Base-by-base conservation (phyloP, 768 basidiomycete species). In the Leccinum sublutescens region DNA sequence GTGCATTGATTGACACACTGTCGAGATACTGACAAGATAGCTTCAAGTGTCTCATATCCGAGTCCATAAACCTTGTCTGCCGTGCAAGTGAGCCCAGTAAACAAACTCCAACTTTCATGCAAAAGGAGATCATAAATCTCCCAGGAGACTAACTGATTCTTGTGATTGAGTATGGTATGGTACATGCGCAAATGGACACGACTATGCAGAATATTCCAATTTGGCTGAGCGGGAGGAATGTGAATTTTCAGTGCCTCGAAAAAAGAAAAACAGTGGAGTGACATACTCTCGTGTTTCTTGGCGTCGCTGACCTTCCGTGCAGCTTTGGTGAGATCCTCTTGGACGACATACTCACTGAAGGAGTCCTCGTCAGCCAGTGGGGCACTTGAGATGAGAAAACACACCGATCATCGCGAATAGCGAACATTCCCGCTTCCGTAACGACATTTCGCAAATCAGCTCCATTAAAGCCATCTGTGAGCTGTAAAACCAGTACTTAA, bases 361-460 rank as follows among this genome's bases (percentile, higher is more conserved):
- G 17, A 25, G 23, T 23, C 40, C 12, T 17, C 56, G 43, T 67
- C 43, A 27, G 57, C 50, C 43, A 29, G 47, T 33, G 52, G 60
- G 27, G 36, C n/a, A 19, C 14, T 19, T 52, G 19, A 51, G 10
- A 4, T 33, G 43, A 51, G n/a, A 27, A 10, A 5, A 71, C 83
- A 55, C 56, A 89, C 91, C 92, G 81, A 66, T 98, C 96, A 60
- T 98, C 96, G 50, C 97, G 85, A 66, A 99, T 98, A 7, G 97
- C 97, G 69, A 98, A 98, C 94, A 99, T 96, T 49, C 96, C 96
- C 21, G 93, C 89, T 74, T 96, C 95, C 4, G 94, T 97, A 47
- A 95, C 86, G 23, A 98, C 91, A 71, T 98, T 98, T 51, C 95
- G 83, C 69, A 98, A 73, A 78, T 98, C 97, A 17, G 97, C 97